Conservation (phyloP, 441 rosid genomes). For the Pelargonium myrrhifolium region DNA sequence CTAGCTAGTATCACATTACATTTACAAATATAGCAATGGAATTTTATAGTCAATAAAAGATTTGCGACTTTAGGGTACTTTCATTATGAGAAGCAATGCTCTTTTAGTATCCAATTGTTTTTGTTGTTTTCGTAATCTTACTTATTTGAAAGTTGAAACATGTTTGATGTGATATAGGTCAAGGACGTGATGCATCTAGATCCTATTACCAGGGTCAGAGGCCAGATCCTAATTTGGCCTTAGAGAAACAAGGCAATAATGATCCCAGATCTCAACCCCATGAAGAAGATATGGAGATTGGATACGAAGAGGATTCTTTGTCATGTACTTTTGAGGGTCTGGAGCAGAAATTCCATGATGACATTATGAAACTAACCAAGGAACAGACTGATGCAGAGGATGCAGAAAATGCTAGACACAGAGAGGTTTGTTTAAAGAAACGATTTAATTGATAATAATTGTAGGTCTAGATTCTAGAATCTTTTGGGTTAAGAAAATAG, state of each 20-base stretch:
- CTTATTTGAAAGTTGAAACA: not conserved
- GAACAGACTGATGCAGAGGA: slow-evolving; percentile 62
- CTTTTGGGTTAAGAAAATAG: not conserved
- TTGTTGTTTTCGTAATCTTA: not conserved
- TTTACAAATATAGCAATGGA: not conserved
- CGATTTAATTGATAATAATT: not conserved
- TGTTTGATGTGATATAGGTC: slow-evolving; percentile 41
- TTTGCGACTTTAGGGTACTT: not conserved
- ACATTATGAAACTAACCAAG: slow-evolving; percentile 47
- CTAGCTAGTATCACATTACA: not conserved
- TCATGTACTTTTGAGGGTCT: slow-evolving; percentile 52
- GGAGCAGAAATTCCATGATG: slow-evolving; percentile 61
- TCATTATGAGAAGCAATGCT: not conserved
- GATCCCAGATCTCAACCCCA: slow-evolving; percentile 48
- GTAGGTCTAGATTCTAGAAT: not conserved
- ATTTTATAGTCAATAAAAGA: not conserved
- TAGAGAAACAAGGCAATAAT: slow-evolving; percentile 43
- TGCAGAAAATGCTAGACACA: slow-evolving; percentile 58
- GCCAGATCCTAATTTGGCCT: slow-evolving; percentile 36
- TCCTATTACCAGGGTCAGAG: slow-evolving; percentile 53
- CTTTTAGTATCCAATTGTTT: not conserved
- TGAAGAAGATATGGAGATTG: slow-evolving; percentile 45
- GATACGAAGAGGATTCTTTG: slow-evolving; percentile 39
- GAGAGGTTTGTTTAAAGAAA: slow-evolving; percentile 42
- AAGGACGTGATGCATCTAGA: slow-evolving; percentile 56